phyloP scores from a whole-genome alignment of 2,329 filamentous ascomycete species.

The Myrmaecium sp. region DNA sequence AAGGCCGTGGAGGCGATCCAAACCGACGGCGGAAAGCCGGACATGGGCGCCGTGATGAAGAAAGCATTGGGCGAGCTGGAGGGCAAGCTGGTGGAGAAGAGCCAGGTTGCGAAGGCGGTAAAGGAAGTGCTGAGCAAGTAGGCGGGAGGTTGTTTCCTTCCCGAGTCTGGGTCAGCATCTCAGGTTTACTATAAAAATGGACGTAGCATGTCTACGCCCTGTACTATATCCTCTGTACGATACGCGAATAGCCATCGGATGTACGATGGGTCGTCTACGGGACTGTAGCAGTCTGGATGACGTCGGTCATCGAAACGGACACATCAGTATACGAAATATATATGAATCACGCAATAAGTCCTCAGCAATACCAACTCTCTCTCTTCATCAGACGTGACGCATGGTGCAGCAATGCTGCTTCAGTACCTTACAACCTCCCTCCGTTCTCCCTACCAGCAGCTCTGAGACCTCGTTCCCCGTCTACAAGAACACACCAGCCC shows the following conservation, averaged over 20 bases:
- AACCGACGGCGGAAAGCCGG: slow-evolving; percentile 31
- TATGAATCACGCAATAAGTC: too few relatives aligned
- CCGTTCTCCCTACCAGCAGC: slow-evolving; percentile 16
- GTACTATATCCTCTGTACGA: too few relatives aligned
- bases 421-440: slow-evolving; percentile 9
- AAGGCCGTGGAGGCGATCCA: slow-evolving; percentile 35
- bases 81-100: slow-evolving; percentile 47
- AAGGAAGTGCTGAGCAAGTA: slow-evolving; percentile 26
- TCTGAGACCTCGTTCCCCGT: slow-evolving; percentile 21
- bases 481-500: slow-evolving; percentile 25
- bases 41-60: slow-evolving; percentile 48
- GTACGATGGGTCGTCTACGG: too few relatives aligned
- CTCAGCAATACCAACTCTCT: too few relatives aligned
- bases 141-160: background rate
- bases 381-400: too few relatives aligned
- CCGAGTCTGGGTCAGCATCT: too few relatives aligned
- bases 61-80: slow-evolving; percentile 35
- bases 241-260: too few relatives aligned
- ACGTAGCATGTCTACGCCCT: too few relatives aligned
- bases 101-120: slow-evolving; percentile 42
- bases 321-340: too few relatives aligned
- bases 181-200: too few relatives aligned
- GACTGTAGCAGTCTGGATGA: too few relatives aligned
- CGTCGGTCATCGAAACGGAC: too few relatives aligned
- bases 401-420: background rate